Conservation (phyloP, 441 rosid species). For the Croton laevigatus region DNA sequence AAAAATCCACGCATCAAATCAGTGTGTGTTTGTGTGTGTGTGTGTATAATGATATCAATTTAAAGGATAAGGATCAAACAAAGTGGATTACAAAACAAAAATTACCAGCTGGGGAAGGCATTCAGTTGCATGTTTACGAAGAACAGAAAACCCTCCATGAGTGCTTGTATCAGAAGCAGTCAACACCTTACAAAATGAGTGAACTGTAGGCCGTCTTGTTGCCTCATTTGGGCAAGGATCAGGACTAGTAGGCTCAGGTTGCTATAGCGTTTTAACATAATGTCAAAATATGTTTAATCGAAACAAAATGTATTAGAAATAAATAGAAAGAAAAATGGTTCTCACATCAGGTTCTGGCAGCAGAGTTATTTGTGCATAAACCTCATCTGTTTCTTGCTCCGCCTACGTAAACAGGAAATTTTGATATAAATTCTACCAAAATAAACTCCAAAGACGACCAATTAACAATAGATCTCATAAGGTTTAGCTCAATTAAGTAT, state of each 20-base stretch:
- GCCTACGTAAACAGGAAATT: conserved; percentile 44
- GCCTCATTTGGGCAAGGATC: conserved; percentile 56
- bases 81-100: background rate
- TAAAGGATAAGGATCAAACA: background rate
- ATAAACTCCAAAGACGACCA: background rate
- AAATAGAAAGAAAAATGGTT: background rate
- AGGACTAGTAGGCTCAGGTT: conserved; percentile 51
- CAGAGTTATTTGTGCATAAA: conserved; percentile 90
- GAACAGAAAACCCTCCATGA: conserved; percentile 97
- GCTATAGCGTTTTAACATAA: conserved; percentile 36
- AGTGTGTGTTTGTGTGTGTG: no score
- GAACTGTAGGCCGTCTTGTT: conserved; percentile 42
- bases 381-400: conserved; percentile 91
- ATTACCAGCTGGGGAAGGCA: conserved; percentile 81
- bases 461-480: background rate
- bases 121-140: conserved; percentile 87
- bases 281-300: background rate
- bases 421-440: conserved; percentile 10
- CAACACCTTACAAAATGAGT: conserved; percentile 78
- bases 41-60: conserved; percentile 4
- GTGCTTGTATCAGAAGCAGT: conserved; percentile 98
- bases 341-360: conserved; percentile 69
- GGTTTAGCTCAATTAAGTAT: background rate
- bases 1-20: conserved; percentile 20
- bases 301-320: background rate